Evolutionary conservation across 1,139 yeast genomes (phyloP).

Genomic region (Yamadazyma pseudoaaseri): DNA sequence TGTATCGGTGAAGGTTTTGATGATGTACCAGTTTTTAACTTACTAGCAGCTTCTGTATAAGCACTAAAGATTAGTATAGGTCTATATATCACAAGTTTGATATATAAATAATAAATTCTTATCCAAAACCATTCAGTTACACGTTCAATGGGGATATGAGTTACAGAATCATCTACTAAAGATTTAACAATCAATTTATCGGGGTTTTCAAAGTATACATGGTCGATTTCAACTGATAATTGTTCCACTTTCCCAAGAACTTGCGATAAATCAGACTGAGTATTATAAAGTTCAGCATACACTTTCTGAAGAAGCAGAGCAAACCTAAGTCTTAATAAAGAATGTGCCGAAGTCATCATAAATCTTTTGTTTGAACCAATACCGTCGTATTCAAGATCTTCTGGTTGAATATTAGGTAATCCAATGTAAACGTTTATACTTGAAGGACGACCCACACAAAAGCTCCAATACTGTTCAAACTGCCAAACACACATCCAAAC

Average conservation of each 20-base stretch:
- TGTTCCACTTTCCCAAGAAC: conserved; percentile 11
- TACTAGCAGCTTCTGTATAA: conserved; percentile 2
- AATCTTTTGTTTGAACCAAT: conserved; percentile 1
- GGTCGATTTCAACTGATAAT: conserved; percentile 11
- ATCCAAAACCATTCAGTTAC: conserved; percentile 15
- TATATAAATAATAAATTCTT: conserved; percentile 12
- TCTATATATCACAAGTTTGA: conserved; percentile 11
- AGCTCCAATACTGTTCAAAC: conserved; percentile 15
- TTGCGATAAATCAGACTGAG: conserved; percentile 11
- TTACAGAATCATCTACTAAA: conserved; percentile 7
- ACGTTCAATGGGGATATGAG: conserved; percentile 2
- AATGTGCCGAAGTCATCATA: conserved; percentile 8
- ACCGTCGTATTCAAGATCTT: conserved; percentile 10
- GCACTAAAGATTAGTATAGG: conserved; percentile 13
- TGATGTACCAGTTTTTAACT: not conserved
- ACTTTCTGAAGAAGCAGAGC: conserved; percentile 10
- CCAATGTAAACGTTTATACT: conserved; percentile 8
- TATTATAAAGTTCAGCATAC: conserved; percentile 11
- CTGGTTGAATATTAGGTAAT: conserved; percentile 7
- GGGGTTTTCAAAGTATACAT: conserved; percentile 7
- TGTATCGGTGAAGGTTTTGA: conserved; percentile 2
- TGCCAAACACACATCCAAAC: conserved; percentile 14
- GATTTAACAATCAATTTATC: conserved; percentile 8
- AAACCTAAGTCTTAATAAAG: conserved; percentile 10
- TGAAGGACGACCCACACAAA: conserved; percentile 14